Conservation (phyloP, 805 yeast genomes). For the Ogataea minuta region DNA sequence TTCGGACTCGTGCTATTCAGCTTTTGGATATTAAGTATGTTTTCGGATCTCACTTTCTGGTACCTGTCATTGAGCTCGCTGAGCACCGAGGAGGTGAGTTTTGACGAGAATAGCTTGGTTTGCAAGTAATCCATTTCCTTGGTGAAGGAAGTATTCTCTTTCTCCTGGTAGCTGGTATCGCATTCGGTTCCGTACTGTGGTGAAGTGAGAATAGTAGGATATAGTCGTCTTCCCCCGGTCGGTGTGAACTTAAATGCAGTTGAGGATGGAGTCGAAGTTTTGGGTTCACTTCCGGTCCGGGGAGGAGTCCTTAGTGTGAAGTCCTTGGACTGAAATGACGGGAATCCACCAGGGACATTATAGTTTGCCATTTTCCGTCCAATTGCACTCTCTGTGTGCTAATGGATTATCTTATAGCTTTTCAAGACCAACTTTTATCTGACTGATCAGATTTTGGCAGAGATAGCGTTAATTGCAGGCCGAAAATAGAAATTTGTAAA, state of each 20-base stretch:
- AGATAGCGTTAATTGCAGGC: conserved; percentile 11
- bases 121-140: conserved; percentile 37
- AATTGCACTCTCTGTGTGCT: too few species aligned
- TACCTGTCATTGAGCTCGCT: conserved; percentile 44
- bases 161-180: conserved; percentile 31
- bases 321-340: conserved; percentile 10
- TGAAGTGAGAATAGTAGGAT: conserved; percentile 23
- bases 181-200: conserved; percentile 19
- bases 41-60: conserved; percentile 35
- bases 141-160: conserved; percentile 29
- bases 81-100: conserved; percentile 44
- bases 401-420: too few species aligned
- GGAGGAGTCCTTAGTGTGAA: conserved; percentile 20
- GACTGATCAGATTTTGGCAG: conserved; percentile 2
- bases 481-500: conserved; percentile 19
- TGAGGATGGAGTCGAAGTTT: conserved; percentile 24
- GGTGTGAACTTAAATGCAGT: conserved; percentile 32
- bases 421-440: not conserved
- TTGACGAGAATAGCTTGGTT: conserved; percentile 46
- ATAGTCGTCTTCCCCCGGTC: conserved; percentile 28
- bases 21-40: conserved; percentile 25
- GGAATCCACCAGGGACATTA: conserved; percentile 25
- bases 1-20: conserved; percentile 24
- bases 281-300: conserved; percentile 1
- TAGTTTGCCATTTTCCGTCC: conserved; percentile 7